Conservation (phyloP, 2,329 filamentous ascomycete species). For the Orbilia javanica region DNA sequence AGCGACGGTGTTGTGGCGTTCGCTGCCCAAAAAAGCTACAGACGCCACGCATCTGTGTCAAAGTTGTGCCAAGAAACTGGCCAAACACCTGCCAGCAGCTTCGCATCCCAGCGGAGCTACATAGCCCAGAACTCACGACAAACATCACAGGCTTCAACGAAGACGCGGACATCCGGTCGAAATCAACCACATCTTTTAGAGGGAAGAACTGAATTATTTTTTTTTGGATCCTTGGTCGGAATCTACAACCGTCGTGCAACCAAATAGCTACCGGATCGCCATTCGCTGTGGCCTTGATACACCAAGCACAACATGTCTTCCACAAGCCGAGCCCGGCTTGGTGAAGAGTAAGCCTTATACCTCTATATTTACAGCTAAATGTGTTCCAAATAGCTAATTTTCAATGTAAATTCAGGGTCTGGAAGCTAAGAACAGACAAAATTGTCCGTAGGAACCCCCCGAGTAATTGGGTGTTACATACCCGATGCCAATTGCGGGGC, state of each 20-base stretch:
- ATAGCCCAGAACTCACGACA: conserved; percentile 4
- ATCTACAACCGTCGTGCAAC: neutral
- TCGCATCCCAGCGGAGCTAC: conserved; percentile 2
- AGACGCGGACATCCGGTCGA: neutral
- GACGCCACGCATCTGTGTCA: neutral
- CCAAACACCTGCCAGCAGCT: neutral
- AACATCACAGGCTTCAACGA: neutral
- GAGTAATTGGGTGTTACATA: neutral
- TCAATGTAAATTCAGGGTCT: conserved; percentile 57
- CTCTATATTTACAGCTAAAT: neutral
- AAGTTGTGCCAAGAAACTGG: neutral
- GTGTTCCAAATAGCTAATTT: conserved; percentile 4
- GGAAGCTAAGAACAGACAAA: conserved; percentile 63
- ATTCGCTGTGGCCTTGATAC: neutral
- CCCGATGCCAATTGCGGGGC: neutral
- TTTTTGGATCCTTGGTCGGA: neutral
- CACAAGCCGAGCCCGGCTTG: conserved; percentile 76
- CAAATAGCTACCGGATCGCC: neutral
- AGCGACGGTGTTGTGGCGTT: conserved; percentile 28
- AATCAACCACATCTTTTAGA: neutral
- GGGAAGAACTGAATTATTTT: neutral
- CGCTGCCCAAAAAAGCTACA: neutral
- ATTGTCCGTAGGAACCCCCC: conserved; percentile 60
- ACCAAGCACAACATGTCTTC: conserved; percentile 68
- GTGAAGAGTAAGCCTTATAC: conserved; percentile 76